Conservation (phyloP, 257 asterid species). For the Rauvolfia tetraphylla region DNA sequence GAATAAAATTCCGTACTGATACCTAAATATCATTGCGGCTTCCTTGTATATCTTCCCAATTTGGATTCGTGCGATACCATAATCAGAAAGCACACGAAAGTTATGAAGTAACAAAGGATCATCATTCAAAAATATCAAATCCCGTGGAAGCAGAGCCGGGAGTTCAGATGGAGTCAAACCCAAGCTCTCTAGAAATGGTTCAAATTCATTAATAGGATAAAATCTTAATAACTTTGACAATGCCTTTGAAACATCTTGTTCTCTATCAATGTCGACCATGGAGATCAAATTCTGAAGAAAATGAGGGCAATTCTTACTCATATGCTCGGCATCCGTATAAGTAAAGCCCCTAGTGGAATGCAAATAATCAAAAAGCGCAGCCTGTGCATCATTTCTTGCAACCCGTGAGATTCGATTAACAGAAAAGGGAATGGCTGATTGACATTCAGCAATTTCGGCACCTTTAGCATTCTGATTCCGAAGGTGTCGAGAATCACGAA, state of each 20-base stretch:
- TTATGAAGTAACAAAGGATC: constrained; percentile 61
- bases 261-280: constrained; percentile 41
- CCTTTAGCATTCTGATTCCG: background rate
- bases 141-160: constrained; percentile 54
- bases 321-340: constrained; percentile 76
- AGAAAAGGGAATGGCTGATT: constrained; percentile 1
- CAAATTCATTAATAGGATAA: constrained; percentile 84
- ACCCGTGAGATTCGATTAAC: constrained; percentile 21
- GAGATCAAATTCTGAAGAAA: constrained; percentile 50
- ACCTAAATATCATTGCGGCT: constrained; percentile 50
- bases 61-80: constrained; percentile 68
- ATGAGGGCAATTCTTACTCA: constrained; percentile 78
- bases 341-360: constrained; percentile 72
- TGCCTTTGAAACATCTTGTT: constrained; percentile 49
- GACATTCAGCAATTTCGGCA: constrained; percentile 12
- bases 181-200: constrained; percentile 86
- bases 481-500: constrained; percentile 2
- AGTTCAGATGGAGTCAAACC: constrained; percentile 61
- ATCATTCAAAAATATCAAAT: constrained; percentile 59
- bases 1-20: constrained; percentile 41
- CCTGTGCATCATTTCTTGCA: constrained; percentile 60
- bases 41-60: constrained; percentile 79
- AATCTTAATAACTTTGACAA: constrained; percentile 62
- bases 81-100: constrained; percentile 59
- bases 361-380: constrained; percentile 79